Conservation (phyloP, 2,329 filamentous ascomycete species). For the Fusarium nygamai region DNA sequence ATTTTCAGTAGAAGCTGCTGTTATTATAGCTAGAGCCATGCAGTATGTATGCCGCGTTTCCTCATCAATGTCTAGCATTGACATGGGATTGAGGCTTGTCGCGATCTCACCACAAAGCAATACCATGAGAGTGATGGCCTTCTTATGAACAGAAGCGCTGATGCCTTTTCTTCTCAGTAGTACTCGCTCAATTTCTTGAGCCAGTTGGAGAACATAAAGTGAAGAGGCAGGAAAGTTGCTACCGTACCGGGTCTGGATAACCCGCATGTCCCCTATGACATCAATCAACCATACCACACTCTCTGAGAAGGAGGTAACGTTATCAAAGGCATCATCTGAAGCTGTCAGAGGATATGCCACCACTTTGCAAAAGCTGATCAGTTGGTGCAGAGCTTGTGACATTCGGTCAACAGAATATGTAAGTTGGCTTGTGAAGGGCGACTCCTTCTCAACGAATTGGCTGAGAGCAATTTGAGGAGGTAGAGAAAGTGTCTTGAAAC, state of each 20-base stretch:
- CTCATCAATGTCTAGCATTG: slow-evolving; percentile 41
- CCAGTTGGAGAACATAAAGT: slow-evolving; percentile 50
- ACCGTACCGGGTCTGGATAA: slow-evolving; percentile 53
- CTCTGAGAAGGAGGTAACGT: slow-evolving; percentile 50
- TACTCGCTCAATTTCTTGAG: slow-evolving; percentile 48
- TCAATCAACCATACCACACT: slow-evolving; percentile 62
- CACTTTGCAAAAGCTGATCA: slow-evolving; percentile 55
- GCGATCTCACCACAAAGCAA: slow-evolving; percentile 56
- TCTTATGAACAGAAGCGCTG: slow-evolving; percentile 44
- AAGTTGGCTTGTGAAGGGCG: slow-evolving; percentile 39
- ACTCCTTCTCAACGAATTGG: slow-evolving; percentile 46
- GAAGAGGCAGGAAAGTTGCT: slow-evolving; percentile 45
- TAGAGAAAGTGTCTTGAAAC: slow-evolving; percentile 45
- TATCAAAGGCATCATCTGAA: slow-evolving; percentile 46
- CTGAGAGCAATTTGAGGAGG: slow-evolving; percentile 53
- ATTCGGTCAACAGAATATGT: slow-evolving; percentile 53
- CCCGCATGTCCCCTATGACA: slow-evolving; percentile 55
- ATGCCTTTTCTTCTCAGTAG: slow-evolving; percentile 27
- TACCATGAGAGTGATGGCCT: slow-evolving; percentile 52
- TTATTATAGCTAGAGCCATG: slow-evolving; percentile 51
- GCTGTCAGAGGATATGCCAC: slow-evolving; percentile 54
- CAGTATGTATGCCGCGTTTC: slow-evolving; percentile 50
- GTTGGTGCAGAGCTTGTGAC: slow-evolving; percentile 59
- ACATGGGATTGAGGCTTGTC: slow-evolving; percentile 45
- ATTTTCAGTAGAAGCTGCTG: slow-evolving; percentile 48